Conservation (phyloP, 2,329 filamentous ascomycete species). For the Lasiodiplodia sp. region DNA sequence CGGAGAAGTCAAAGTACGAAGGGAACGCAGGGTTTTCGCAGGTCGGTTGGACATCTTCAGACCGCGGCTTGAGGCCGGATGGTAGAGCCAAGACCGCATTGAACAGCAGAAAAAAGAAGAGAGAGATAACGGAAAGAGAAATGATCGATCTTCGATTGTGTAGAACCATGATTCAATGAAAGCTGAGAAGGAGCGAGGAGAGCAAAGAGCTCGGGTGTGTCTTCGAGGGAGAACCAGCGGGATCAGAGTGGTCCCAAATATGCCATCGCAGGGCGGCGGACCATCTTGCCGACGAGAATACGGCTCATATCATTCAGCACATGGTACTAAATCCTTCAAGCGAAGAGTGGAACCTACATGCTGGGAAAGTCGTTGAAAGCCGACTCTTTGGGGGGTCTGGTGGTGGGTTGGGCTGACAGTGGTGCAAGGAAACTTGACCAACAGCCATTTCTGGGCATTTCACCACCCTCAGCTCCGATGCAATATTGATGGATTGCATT, state of each 20-base stretch:
- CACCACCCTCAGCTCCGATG: background rate
- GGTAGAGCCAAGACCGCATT: background rate
- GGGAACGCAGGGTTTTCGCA: background rate
- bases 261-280: too few species aligned
- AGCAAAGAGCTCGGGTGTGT: background rate
- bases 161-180: background rate
- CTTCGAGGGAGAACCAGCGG: background rate
- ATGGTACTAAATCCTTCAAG: too few species aligned
- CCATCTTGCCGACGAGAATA: too few species aligned
- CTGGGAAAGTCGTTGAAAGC: too few species aligned
- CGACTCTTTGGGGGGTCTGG: too few species aligned
- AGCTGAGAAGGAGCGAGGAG: background rate
- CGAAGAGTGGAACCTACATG: too few species aligned
- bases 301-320: too few species aligned
- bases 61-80: background rate
- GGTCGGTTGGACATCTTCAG: background rate
- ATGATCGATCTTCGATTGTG: background rate
- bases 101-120: background rate
- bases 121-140: background rate
- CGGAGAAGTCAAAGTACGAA: background rate
- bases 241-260: background rate
- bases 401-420: too few species aligned
- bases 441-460: too few species aligned
- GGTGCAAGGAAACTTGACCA: too few species aligned
- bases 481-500: background rate